phyloP scores from a whole-genome alignment of 768 basidiomycete species.

The Mycena venus region DNA sequence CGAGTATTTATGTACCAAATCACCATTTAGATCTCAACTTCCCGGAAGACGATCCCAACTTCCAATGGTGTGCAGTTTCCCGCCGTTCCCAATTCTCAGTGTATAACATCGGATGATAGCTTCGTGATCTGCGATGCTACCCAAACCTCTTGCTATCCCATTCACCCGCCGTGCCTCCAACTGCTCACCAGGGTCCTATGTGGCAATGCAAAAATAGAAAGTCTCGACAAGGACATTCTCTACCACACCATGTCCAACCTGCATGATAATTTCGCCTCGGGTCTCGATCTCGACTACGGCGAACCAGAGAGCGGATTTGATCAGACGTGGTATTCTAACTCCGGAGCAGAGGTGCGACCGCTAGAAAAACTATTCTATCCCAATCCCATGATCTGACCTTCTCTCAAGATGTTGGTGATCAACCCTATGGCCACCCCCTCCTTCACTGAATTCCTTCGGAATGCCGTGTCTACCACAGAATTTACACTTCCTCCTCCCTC shows the following conservation, averaged over 20 bases:
- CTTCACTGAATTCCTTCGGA: background rate
- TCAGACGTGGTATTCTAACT: background rate
- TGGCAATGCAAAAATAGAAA: background rate
- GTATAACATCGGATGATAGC: background rate
- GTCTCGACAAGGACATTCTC: conserved; percentile 4
- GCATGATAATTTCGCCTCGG: background rate
- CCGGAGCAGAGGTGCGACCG: background rate
- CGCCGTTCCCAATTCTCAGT: background rate
- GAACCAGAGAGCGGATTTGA: background rate
- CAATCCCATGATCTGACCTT: no score
- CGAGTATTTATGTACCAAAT: background rate
- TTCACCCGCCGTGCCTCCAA: background rate
- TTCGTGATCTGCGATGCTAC: background rate
- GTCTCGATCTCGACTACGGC: conserved; percentile 5
- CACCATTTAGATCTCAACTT: background rate
- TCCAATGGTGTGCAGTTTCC: background rate
- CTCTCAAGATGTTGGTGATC: background rate
- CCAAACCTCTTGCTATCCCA: background rate
- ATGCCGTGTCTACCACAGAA: background rate
- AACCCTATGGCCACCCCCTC: background rate
- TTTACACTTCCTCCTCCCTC: background rate
- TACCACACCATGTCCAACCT: background rate
- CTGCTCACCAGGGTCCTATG: background rate
- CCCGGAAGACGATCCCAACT: background rate
- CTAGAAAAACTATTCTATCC: no score